These are phyloP conservation scores for Teunomyces gatunensis DNA, from an alignment of 805 yeast genomes.

Conservation along the genomic window DNA sequence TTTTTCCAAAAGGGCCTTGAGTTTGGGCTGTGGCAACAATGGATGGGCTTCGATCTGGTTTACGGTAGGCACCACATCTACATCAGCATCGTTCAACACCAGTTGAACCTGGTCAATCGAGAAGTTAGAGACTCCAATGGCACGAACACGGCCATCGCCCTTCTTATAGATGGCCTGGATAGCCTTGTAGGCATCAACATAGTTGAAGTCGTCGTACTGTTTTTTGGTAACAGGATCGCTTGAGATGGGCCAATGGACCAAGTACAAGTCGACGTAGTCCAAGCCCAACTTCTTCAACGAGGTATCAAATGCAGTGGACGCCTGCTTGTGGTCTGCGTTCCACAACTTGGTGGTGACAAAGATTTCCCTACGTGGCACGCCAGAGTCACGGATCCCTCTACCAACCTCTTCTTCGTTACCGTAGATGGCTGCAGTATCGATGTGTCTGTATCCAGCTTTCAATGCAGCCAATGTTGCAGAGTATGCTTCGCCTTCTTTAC, in stretches of 20 bases:
- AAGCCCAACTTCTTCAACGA: constrained; percentile 63
- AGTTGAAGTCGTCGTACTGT: constrained; percentile 36
- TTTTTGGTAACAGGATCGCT: constrained; percentile 39
- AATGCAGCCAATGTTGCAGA: constrained; percentile 60
- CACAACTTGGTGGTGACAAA: constrained; percentile 73
- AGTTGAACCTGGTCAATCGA: constrained; percentile 50
- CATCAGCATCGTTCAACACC: constrained; percentile 48
- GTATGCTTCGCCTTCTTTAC: constrained; percentile 52
- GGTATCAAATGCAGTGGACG: constrained; percentile 51
- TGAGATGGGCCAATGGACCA: constrained; percentile 82
- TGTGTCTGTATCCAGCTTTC: constrained; percentile 68
- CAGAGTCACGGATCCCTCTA: constrained; percentile 50
- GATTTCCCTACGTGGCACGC: constrained; percentile 60
- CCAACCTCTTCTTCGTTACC: constrained; percentile 67
- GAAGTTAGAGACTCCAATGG: constrained; percentile 79
- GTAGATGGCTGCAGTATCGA: constrained; percentile 74
- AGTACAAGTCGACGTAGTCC: constrained; percentile 75
- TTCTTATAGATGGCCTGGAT: constrained; percentile 56
- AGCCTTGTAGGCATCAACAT: constrained; percentile 57
- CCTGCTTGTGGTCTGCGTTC: constrained; percentile 52
- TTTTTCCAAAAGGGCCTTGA: constrained; percentile 49
- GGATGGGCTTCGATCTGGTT: constrained; percentile 82
- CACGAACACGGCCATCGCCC: constrained; percentile 49
- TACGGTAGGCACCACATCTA: constrained; percentile 59
- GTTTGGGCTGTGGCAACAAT: constrained; percentile 60